Conservation (phyloP, 139 green algal species). For the Klebsormidium nitens region DNA sequence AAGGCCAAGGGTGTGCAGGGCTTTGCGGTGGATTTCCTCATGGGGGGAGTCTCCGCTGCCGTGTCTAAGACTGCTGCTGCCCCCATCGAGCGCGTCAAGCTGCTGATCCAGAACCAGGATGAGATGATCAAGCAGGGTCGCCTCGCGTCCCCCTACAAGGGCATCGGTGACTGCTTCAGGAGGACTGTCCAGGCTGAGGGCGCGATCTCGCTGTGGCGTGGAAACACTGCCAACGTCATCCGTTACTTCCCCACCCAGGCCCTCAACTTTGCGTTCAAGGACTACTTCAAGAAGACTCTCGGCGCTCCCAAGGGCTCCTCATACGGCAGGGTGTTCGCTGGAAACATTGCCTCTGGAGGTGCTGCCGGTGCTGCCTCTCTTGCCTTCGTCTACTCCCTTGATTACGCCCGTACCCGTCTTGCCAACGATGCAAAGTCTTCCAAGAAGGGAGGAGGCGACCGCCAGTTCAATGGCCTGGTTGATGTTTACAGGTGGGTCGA, state of each 20-base stretch:
- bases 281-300: constrained; percentile 94
- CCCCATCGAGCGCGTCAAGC: constrained; percentile 97
- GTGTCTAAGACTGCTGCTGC: constrained; percentile 93
- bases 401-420: constrained; percentile 97
- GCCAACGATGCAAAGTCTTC: constrained; percentile 73
- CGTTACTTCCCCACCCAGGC: constrained; percentile 94
- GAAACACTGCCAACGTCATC: constrained; percentile 97
- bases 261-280: constrained; percentile 99
- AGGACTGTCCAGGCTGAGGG: constrained; percentile 80
- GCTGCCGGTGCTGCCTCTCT: constrained; percentile 88
- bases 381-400: constrained; percentile 97
- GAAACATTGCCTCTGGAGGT: constrained; percentile 92
- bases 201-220: constrained; percentile 89
- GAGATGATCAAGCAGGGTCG: constrained; percentile 30
- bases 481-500: constrained; percentile 59
- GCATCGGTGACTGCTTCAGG: constrained; percentile 88
- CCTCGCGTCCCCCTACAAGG: constrained; percentile 45
- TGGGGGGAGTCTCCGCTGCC: constrained; percentile 72
- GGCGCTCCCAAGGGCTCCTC: too few relatives aligned
- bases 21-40: constrained; percentile 70
- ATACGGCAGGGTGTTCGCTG: constrained; percentile 83
- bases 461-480: constrained; percentile 89
- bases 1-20: constrained; percentile 32
- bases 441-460: constrained; percentile 50
- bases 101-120: constrained; percentile 84